These are phyloP conservation scores for Candida hungchunana DNA, from an alignment of 805 yeast species.

Conservation along the genomic window DNA sequence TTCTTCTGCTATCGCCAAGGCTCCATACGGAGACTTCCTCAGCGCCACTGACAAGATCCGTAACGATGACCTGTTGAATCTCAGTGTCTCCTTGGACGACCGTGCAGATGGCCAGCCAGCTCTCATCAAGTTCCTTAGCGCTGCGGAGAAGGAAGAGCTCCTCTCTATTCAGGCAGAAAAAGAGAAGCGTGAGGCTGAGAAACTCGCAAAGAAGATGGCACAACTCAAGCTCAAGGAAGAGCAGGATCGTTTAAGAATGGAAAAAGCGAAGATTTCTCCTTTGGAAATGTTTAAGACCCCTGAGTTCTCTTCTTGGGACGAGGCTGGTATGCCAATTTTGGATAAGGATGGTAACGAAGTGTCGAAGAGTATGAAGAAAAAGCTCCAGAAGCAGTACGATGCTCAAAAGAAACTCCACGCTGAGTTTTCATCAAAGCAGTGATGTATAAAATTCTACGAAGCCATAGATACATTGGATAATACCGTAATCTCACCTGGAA, in stretches of 20 bases:
- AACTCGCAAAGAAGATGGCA: slow-evolving; percentile 55
- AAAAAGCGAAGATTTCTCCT: slow-evolving; percentile 68
- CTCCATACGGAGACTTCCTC: slow-evolving; percentile 48
- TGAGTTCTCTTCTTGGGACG: slow-evolving; percentile 78
- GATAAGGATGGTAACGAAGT: slow-evolving; percentile 77
- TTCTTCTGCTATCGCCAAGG: slow-evolving; percentile 59
- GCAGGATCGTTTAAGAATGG: slow-evolving; percentile 58
- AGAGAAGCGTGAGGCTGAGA: slow-evolving; percentile 48
- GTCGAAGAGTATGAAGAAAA: slow-evolving; percentile 81
- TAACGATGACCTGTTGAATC: slow-evolving; percentile 60
- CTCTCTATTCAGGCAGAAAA: slow-evolving; percentile 53
- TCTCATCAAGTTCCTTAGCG: slow-evolving; percentile 73
- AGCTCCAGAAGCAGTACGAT: slow-evolving; percentile 70
- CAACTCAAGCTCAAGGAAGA: slow-evolving; percentile 51
- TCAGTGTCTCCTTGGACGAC: slow-evolving; percentile 88
- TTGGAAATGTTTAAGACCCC: slow-evolving; percentile 63
- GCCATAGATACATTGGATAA: too few species aligned
- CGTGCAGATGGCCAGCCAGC: slow-evolving; percentile 76
- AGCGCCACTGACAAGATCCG: slow-evolving; percentile 73
- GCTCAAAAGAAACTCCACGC: slow-evolving; percentile 80
- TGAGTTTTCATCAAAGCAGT: slow-evolving; percentile 40
- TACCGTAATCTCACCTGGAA: too few species aligned
- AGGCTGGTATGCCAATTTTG: slow-evolving; percentile 74
- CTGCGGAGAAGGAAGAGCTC: slow-evolving; percentile 63
- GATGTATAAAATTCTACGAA: too few species aligned